These are phyloP conservation scores for Lichtheimia ornata DNA, from an alignment of 371 early-diverging fungal genomes.

Conservation along the genomic window DNA sequence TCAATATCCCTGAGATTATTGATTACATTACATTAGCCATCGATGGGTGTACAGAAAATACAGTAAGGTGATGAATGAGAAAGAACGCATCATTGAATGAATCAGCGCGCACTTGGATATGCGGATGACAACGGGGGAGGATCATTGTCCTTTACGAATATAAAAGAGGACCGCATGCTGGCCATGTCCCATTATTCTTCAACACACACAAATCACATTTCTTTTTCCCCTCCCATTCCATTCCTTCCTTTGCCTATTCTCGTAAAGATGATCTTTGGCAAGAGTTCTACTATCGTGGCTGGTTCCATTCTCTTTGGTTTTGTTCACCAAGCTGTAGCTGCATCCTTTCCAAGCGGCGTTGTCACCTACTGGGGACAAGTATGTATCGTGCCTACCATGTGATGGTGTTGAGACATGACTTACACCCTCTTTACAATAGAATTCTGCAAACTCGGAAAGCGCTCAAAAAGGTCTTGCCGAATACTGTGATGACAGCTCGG, in stretches of 20 bases:
- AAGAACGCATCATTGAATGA: too few species aligned
- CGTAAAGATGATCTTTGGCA: slow-evolving; percentile 1
- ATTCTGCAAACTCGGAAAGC: slow-evolving; percentile 13
- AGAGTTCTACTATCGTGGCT: not conserved
- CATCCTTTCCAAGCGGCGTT: slow-evolving; percentile 11
- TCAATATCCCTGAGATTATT: too few species aligned
- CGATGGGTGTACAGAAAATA: too few species aligned
- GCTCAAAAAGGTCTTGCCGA: slow-evolving; percentile 16
- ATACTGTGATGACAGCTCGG: slow-evolving; percentile 27
- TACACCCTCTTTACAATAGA: slow-evolving; percentile 6
- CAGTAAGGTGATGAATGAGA: too few species aligned
- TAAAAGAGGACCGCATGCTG: too few species aligned
- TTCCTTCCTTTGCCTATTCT: not conserved
- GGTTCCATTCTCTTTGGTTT: not conserved
- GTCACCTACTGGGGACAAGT: slow-evolving; percentile 23
- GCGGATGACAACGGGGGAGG: too few species aligned
- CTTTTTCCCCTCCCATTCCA: not conserved
- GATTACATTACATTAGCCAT: too few species aligned
- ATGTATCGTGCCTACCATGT: not conserved
- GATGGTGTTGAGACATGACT: not conserved
- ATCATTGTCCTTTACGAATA: too few species aligned
- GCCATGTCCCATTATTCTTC: too few species aligned
- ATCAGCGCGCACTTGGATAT: too few species aligned
- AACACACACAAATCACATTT: too few species aligned
- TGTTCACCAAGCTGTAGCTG: not conserved